Conservation (phyloP, 108 stramenopile species). For the Tribonema minus region DNA sequence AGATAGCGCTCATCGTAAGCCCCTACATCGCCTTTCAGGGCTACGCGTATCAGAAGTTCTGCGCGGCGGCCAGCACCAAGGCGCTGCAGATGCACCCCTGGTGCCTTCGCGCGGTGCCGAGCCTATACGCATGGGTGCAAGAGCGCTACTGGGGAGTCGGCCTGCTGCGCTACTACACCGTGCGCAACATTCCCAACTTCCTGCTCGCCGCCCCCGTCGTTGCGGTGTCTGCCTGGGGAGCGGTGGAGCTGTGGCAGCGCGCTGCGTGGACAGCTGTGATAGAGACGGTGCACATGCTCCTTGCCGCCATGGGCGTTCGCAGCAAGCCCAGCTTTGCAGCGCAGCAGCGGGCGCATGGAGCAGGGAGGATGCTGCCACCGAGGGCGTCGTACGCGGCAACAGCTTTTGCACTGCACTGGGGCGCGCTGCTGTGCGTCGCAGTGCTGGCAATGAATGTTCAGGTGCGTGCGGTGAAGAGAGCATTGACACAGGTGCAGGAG, state of each 20-base stretch:
- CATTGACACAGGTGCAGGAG: too few species aligned
- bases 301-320: not conserved
- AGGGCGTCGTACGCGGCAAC: not conserved
- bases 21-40: conserved; percentile 35
- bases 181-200: conserved; percentile 49
- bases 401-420: conserved; percentile 31
- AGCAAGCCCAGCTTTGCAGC: not conserved
- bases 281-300: not conserved
- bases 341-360: not conserved
- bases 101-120: conserved; percentile 27
- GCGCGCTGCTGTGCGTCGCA: conserved; percentile 4
- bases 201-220: conserved; percentile 45
- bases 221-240: conserved; percentile 2
- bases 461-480: too few species aligned
- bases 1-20: conserved; percentile 8
- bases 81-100: conserved; percentile 16
- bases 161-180: conserved; percentile 37
- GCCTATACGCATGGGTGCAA: conserved; percentile 45
- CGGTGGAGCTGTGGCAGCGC: not conserved
- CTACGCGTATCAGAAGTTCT: conserved; percentile 35
- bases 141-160: conserved; percentile 51
- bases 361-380: not conserved
- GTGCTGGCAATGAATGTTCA: conserved; percentile 49
- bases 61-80: not conserved
- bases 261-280: not conserved